Percentiles rank a stretch among this genome's conserved stretches.
Conservation (phyloP, 768 basidiomycete species). For the Tulasnella sp. region DNA sequence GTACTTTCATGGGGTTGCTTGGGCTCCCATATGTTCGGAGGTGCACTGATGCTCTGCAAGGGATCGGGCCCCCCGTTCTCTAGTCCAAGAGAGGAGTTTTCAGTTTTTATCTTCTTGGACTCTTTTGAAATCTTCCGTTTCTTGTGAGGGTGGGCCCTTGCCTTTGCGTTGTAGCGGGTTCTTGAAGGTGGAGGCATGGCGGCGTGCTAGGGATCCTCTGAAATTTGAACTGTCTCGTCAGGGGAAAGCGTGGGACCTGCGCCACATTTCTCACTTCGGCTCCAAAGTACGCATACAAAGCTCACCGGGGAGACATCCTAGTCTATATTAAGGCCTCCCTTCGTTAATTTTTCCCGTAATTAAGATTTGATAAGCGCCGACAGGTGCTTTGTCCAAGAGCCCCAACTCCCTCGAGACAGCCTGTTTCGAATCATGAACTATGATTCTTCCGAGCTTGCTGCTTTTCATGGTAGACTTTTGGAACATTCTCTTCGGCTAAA, state of each 20-base stretch:
- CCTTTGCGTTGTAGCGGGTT: conserved; percentile 58
- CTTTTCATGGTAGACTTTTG: not conserved
- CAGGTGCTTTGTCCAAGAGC: too few relatives aligned
- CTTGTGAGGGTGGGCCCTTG: conserved; percentile 64
- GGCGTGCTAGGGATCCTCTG: not conserved
- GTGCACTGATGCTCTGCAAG: not conserved
- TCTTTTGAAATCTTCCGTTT: conserved; percentile 44
- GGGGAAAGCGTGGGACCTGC: not conserved
- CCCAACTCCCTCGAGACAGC: too few relatives aligned
- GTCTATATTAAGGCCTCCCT: not conserved
- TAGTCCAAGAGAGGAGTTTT: conserved; percentile 30
- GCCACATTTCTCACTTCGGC: not conserved
- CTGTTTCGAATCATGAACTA: too few relatives aligned
- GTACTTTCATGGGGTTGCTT: conserved; percentile 14
- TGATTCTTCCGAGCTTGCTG: not conserved
- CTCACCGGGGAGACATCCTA: not conserved
- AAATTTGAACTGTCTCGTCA: not conserved
- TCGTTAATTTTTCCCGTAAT: too few relatives aligned
- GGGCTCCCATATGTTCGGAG: not conserved
- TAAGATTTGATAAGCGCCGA: too few relatives aligned
- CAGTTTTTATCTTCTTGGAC: conserved; percentile 32
- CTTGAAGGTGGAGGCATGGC: conserved; percentile 22
- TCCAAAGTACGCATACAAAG: not conserved
- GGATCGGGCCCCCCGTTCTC: not conserved
- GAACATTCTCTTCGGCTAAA: not conserved